Evolutionary conservation across 495 filamentous ascomycete genomes (phyloP).

Genomic region (Zalerion maritima): DNA sequence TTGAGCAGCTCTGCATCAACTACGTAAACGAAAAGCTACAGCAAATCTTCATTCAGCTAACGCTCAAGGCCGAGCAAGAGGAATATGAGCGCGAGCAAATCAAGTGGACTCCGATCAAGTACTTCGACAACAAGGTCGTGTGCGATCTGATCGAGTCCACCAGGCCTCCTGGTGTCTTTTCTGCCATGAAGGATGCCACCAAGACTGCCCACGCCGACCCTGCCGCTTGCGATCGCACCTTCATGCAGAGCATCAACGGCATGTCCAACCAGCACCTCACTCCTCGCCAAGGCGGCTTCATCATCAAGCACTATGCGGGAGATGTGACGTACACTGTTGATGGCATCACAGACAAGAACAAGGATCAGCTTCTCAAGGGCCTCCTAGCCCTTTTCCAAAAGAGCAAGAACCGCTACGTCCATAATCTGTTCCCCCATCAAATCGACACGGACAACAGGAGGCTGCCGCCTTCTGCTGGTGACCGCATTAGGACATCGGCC

Average conservation of each 20-base stretch:
- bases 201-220: conserved; percentile 94
- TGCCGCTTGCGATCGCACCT: conserved; percentile 84
- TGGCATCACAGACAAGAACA: conserved; percentile 99
- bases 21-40: conserved; percentile 99
- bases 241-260: conserved; percentile 80
- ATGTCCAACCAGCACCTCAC: conserved; percentile 87
- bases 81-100: conserved; percentile 96
- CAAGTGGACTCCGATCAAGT: conserved; percentile 97
- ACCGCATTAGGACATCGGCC: conserved; percentile 92
- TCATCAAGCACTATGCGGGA: conserved; percentile 98
- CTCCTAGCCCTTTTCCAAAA: conserved; percentile 73
- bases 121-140: conserved; percentile 99
- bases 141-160: conserved; percentile 94
- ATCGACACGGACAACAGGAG: conserved; percentile 94
- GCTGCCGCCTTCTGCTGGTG: conserved; percentile 84
- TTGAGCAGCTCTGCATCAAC: conserved; percentile 99
- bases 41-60: conserved; percentile 98
- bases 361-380: conserved; percentile 93
- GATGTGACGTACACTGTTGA: conserved; percentile 92
- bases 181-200: conserved; percentile 92
- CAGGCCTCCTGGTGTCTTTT: conserved; percentile 85
- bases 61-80: conserved; percentile 92
- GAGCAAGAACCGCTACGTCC: conserved; percentile 74
- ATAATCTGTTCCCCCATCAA: conserved; percentile 77
- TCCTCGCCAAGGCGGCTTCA: conserved; percentile 85